phyloP scores from a whole-genome alignment of 2,329 filamentous ascomycete species.

The Aureobasidium lini region DNA sequence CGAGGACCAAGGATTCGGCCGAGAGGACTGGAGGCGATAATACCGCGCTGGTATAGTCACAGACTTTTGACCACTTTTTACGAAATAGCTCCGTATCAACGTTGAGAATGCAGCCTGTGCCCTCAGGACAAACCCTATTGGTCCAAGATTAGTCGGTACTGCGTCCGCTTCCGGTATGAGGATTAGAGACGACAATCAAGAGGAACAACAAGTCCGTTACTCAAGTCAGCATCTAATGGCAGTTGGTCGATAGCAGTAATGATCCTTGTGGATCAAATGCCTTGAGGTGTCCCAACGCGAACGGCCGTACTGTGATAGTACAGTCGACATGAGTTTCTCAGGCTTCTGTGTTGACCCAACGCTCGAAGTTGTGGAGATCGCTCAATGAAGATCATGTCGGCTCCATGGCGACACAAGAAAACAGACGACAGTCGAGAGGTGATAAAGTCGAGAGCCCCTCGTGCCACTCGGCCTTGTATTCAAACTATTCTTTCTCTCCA shows the following conservation, averaged over 20 bases:
- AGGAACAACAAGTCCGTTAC: not conserved
- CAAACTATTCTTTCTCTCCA: not conserved
- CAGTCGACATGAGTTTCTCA: not conserved
- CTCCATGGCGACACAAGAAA: not conserved
- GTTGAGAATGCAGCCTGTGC: not conserved
- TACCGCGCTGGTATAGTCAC: not conserved
- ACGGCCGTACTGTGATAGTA: not conserved
- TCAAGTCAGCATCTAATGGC: not conserved
- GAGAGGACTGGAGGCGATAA: not conserved
- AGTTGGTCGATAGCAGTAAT: constrained; percentile 7
- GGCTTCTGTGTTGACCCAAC: not conserved
- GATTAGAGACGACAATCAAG: not conserved
- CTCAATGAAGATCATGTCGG: not conserved
- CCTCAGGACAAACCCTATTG: not conserved
- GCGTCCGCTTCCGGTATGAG: not conserved
- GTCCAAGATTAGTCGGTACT: not conserved
- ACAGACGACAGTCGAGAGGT: not conserved
- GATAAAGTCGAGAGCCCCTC: not conserved
- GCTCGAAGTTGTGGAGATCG: not conserved
- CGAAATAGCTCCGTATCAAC: constrained; percentile 1
- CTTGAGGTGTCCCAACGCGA: not conserved
- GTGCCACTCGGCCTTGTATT: too few relatives aligned
- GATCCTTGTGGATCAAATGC: not conserved
- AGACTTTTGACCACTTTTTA: not conserved
- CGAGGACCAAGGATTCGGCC: not conserved